Conservation (phyloP, 306 rosid species). For the Acmispon strigosus region DNA sequence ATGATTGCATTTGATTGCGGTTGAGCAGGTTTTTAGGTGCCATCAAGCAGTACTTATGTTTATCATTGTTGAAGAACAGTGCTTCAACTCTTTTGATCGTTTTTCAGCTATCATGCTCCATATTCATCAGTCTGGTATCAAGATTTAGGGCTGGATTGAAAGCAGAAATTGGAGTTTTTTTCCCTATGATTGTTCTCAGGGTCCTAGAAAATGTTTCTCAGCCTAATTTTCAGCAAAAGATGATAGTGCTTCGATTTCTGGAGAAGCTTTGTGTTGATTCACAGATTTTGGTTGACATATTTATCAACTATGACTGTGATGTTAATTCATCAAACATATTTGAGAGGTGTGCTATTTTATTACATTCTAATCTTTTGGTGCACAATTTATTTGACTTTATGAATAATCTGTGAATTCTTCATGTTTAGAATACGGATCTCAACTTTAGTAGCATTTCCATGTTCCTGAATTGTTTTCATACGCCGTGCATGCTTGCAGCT, state of each 20-base stretch:
- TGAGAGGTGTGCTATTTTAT: conserved; percentile 68
- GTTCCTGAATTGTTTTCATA: background rate
- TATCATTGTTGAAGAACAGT: conserved; percentile 96
- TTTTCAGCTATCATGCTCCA: conserved; percentile 97
- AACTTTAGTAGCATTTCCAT: conserved; percentile 5
- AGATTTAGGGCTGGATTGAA: conserved; percentile 95
- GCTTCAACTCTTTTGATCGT: conserved; percentile 95
- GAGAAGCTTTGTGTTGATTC: conserved; percentile 90
- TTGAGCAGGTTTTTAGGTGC: conserved; percentile 96
- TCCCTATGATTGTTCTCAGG: conserved; percentile 98
- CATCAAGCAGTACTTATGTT: conserved; percentile 95
- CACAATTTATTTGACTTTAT: conserved; percentile 1
- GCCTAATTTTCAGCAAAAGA: conserved; percentile 98
- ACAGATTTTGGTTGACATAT: conserved; percentile 95
- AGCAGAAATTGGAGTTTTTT: conserved; percentile 99
- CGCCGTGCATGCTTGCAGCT: background rate
- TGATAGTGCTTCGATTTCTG: conserved; percentile 94
- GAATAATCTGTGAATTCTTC: background rate
- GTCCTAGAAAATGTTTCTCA: conserved; percentile 96
- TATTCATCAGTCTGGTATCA: conserved; percentile 96
- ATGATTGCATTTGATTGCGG: conserved; percentile 30
- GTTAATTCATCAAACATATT: conserved; percentile 99
- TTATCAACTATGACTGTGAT: conserved; percentile 95
- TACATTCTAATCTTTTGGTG: background rate
- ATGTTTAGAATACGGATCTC: conserved; percentile 12